A percentile compares a stretch with the other conserved stretches of the same genome.
phyloP scores from a whole-genome alignment of 2,329 filamentous ascomycete genomes.

The Diaporthe amygdali region DNA sequence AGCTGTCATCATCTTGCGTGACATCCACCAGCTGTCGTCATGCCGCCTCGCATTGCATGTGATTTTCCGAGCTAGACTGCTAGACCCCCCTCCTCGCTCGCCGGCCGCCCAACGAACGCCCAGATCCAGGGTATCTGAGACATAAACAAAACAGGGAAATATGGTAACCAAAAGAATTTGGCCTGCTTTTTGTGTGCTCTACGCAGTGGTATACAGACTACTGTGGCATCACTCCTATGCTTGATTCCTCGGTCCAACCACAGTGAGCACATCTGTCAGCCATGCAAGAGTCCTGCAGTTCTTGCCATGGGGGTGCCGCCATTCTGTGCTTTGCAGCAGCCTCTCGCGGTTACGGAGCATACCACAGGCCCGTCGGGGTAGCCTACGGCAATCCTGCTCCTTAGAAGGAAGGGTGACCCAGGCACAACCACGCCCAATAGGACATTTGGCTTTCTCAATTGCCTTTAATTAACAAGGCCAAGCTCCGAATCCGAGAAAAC shows the following conservation, averaged over 20 bases:
- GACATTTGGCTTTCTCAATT: not conserved
- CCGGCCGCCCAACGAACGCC: conserved; percentile 7
- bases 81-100: not conserved
- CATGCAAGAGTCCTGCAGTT: not conserved
- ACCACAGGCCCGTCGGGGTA: not conserved
- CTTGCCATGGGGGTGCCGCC: not conserved
- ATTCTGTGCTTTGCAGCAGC: not conserved
- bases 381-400: not conserved
- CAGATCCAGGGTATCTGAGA: not conserved
- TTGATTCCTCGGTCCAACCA: not conserved
- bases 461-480: not conserved
- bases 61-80: conserved; percentile 10
- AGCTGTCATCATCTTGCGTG: conserved; percentile 17
- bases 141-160: conserved; percentile 8
- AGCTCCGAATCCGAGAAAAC: not conserved
- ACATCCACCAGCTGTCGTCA: conserved; percentile 17
- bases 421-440: not conserved
- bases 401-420: not conserved
- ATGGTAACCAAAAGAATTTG: not conserved
- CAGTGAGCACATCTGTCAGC: conserved; percentile 1
- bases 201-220: not conserved
- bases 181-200: not conserved
- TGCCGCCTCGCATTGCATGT: conserved; percentile 7
- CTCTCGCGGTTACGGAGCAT: not conserved
- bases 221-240: not conserved